Conservation (phyloP, 495 filamentous ascomycete genomes). For the Delitschia confertaspora region DNA sequence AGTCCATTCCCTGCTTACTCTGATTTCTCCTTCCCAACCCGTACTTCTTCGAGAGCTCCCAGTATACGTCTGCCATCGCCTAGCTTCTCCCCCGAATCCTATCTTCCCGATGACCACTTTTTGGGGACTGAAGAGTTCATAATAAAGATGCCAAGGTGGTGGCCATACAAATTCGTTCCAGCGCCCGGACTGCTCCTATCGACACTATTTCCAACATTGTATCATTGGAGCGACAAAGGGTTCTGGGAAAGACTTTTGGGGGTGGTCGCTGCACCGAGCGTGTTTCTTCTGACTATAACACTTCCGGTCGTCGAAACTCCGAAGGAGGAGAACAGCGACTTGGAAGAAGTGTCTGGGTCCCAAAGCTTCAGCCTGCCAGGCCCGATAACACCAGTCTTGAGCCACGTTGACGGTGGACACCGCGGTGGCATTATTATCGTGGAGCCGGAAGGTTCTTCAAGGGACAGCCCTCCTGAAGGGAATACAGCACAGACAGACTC, state of each 20-base stretch:
- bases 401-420: conserved; percentile 19
- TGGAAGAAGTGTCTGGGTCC: conserved; percentile 16
- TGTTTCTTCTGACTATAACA: conserved; percentile 84
- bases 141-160: conserved; percentile 44
- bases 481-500: too few species aligned
- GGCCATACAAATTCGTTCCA: conserved; percentile 65
- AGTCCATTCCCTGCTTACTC: conserved; percentile 45
- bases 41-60: conserved; percentile 32
- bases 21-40: conserved; percentile 34
- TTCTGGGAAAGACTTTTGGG: conserved; percentile 70
- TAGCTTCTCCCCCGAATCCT: conserved; percentile 44
- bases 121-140: conserved; percentile 12
- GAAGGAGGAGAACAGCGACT: conserved; percentile 42
- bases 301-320: conserved; percentile 78
- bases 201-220: conserved; percentile 84
- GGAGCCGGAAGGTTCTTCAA: conserved; percentile 10
- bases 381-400: conserved; percentile 36
- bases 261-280: conserved; percentile 72
- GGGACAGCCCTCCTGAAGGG: too few species aligned
- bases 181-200: conserved; percentile 57
- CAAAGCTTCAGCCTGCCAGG: conserved; percentile 21
- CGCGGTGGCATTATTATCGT: conserved; percentile 14
- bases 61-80: conserved; percentile 47
- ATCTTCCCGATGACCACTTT: conserved; percentile 30
- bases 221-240: conserved; percentile 65